Evolutionary conservation across 306 rosid species (phyloP), one percentile per base, ranked within the genome.

Genomic region (Trichosanthes truncata): DNA sequence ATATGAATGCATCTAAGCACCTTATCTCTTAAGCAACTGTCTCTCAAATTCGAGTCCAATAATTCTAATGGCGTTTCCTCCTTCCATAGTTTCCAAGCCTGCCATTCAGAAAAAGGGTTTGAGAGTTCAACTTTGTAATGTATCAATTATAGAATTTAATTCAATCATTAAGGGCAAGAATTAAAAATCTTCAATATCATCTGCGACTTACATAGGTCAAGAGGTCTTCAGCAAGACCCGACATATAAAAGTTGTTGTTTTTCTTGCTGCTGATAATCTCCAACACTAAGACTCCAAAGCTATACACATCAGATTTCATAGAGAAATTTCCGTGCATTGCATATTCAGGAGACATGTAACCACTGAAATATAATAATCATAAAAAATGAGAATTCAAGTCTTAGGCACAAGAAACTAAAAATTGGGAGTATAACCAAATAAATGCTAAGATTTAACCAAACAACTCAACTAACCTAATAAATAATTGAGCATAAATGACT

Each of bases 31-130:
- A n/a, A n/a, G n/a, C n/a, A n/a, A n/a, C n/a, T 35, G 25, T 10
- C 80, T 80, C 78, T 62, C 20, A 85, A 10, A 48, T 7, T 26
- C 4, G 78, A 63, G 45, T 82, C 83, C 77, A 85, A 11, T 49
- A 82, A n/a, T 1, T 82, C 83, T 43, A 46, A 56, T 12, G n/a
- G 41, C 1, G 46, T 76, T 26, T 79, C 81, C 1, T 79, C 71
- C 23, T 31, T 82, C 87, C 87, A 85, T 9, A 55, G 77, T 21
- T 69, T 79, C 87, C 87, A 85, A 75, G 77, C 83, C 87, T 82
- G 52, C 1, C 20, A 5, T n/a, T n/a, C n/a, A 62, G 1, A 26
- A 12, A 33, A 61, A 60, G n/a, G 4, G 3, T 15, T 51, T 15
- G 2, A 12, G 18, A 43, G 48, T 43, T 4, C 48, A 43, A 9